These are phyloP conservation scores for Blumeria hordei DNA, from an alignment of 2,329 filamentous ascomycete genomes.

Conservation along the genomic window DNA sequence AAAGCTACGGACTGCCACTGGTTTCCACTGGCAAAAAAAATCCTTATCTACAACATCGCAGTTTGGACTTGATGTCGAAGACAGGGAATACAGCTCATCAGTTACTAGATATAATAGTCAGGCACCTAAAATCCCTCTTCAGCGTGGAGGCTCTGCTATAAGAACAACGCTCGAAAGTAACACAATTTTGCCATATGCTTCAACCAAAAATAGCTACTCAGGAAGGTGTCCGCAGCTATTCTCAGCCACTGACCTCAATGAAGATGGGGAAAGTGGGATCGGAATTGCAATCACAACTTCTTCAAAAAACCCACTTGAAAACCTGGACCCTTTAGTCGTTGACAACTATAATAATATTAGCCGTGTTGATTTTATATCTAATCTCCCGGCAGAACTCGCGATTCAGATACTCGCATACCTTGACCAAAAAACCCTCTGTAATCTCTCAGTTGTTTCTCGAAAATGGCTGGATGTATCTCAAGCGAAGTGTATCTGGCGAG, in stretches of 20 bases:
- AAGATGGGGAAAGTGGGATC: slow-evolving; percentile 39
- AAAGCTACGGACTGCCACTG: slow-evolving; percentile 13
- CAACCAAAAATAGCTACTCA: slow-evolving; percentile 24
- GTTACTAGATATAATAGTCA: slow-evolving; percentile 20
- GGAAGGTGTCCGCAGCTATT: slow-evolving; percentile 20
- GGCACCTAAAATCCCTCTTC: slow-evolving; percentile 34
- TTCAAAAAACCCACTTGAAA: neutral
- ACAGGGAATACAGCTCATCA: slow-evolving; percentile 4
- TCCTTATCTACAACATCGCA: slow-evolving; percentile 5
- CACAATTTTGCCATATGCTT: slow-evolving; percentile 11
- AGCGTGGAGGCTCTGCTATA: slow-evolving; percentile 35
- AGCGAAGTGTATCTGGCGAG: slow-evolving; percentile 37
- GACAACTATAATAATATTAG: slow-evolving; percentile 17
- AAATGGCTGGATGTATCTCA: slow-evolving; percentile 23
- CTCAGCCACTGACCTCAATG: slow-evolving; percentile 15
- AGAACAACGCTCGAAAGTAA: slow-evolving; percentile 21
- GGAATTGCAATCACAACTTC: slow-evolving; percentile 26
- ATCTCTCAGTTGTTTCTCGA: slow-evolving; percentile 25
- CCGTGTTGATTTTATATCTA: slow-evolving; percentile 31
- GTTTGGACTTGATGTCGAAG: slow-evolving; percentile 7
- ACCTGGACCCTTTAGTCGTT: neutral
- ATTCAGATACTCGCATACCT: slow-evolving; percentile 32
- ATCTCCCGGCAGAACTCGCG: slow-evolving; percentile 31
- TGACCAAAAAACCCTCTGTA: slow-evolving; percentile 26
- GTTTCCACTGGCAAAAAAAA: slow-evolving; percentile 13